Evolutionary conservation across 83 land plant genomes (phyloP).

Genomic region (Picea abies): DNA sequence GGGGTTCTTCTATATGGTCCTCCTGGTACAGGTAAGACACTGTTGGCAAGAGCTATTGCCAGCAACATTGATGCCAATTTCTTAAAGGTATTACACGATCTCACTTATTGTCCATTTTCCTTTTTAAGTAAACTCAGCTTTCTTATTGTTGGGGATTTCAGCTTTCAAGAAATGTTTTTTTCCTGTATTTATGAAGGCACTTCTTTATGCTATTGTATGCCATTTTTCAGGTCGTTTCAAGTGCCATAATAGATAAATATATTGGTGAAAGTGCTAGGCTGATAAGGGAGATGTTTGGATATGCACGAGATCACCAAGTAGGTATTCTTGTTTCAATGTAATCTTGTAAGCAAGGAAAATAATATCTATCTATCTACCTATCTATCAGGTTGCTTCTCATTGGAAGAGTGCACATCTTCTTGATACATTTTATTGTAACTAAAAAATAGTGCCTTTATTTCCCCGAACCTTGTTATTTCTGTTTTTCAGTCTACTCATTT

Average conservation of each 20-base stretch:
- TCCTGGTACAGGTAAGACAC: slow-evolving; percentile 95
- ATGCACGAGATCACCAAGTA: slow-evolving; percentile 98
- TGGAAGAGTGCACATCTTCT: no score
- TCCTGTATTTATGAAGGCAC: not conserved
- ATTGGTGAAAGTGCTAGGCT: slow-evolving; percentile 97
- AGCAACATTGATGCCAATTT: slow-evolving; percentile 96
- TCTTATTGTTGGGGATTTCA: not conserved
- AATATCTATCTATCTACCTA: no score
- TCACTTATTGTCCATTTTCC: not conserved
- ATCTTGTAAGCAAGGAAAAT: no score
- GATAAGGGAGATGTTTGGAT: slow-evolving; percentile 91
- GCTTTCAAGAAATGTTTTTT: not conserved
- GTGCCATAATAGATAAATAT: slow-evolving; percentile 96
- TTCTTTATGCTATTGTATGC: not conserved
- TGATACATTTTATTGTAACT: no score
- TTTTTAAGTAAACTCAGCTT: not conserved
- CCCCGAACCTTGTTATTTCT: no score
- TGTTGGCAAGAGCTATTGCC: slow-evolving; percentile 95
- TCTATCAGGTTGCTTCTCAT: no score
- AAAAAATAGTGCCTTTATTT: no score
- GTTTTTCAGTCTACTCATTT: no score
- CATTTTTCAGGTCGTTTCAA: slow-evolving; percentile 80
- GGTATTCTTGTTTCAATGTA: not conserved
- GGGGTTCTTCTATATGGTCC: slow-evolving; percentile 96
- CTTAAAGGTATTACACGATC: slow-evolving; percentile 41